A percentile compares a stretch with the other conserved stretches of the same genome.
phyloP scores from a whole-genome alignment of 306 rosid genomes.

The Gynostemma pentaphyllum region DNA sequence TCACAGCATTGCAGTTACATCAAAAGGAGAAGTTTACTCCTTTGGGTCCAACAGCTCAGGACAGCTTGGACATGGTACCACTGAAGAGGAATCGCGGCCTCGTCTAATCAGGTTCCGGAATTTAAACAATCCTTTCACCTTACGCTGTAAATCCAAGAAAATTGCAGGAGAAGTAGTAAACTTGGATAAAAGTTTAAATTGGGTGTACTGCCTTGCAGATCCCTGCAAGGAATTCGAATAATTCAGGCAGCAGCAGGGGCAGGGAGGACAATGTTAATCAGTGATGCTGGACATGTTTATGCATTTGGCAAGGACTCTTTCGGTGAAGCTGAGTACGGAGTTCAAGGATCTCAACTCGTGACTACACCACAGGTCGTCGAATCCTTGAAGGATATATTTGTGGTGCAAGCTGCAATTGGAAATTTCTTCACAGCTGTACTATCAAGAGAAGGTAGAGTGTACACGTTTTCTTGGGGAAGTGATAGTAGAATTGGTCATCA shows the following conservation, averaged over 20 bases:
- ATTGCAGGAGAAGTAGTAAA: constrained; percentile 28
- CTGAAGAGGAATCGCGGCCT: constrained; percentile 69
- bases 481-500: constrained; percentile 79
- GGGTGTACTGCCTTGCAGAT: constrained; percentile 56
- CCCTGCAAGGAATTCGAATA: constrained; percentile 72
- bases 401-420: constrained; percentile 96
- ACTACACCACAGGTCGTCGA: constrained; percentile 62
- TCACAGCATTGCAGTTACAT: constrained; percentile 86
- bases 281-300: constrained; percentile 75
- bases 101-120: constrained; percentile 61
- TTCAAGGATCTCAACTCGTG: constrained; percentile 42
- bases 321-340: constrained; percentile 70
- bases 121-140: constrained; percentile 12
- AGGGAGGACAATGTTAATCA: constrained; percentile 88
- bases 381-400: constrained; percentile 67
- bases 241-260: constrained; percentile 86
- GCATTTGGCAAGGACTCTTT: constrained; percentile 85
- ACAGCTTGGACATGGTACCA: constrained; percentile 86
- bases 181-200: constrained; percentile 7
- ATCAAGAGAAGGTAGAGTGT: constrained; percentile 89
- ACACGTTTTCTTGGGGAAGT: constrained; percentile 86
- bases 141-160: constrained; percentile 11
- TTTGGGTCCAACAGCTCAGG: constrained; percentile 88
- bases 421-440: constrained; percentile 84
- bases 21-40: constrained; percentile 67